phyloP scores from a whole-genome alignment of 352 stramenopile genomes.

The Blastocystis sp. region DNA sequence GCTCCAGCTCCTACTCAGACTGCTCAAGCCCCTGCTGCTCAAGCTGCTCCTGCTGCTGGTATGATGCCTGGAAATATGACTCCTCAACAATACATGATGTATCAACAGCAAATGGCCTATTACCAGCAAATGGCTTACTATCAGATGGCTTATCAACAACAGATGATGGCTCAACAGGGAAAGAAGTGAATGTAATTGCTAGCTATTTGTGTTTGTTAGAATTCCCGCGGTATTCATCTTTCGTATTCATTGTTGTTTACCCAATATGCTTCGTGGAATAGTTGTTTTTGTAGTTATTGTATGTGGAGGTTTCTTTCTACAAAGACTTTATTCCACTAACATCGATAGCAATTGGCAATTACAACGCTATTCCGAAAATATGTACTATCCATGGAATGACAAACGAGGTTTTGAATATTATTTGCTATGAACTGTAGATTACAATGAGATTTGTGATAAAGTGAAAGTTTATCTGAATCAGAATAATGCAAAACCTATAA shows the following conservation, averaged over 20 bases:
- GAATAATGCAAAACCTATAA: neutral
- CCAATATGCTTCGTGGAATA: too few relatives aligned
- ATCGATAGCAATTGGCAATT: too few relatives aligned
- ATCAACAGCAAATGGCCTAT: constrained; percentile 53
- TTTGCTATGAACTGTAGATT: neutral
- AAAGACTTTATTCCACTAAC: too few relatives aligned
- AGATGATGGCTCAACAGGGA: constrained; percentile 60
- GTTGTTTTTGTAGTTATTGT: too few relatives aligned
- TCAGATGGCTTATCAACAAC: constrained; percentile 47
- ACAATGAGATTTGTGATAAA: neutral
- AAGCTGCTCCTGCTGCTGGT: neutral
- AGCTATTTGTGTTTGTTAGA: neutral
- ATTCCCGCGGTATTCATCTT: too few relatives aligned
- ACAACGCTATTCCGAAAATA: neutral
- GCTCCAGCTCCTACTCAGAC: constrained; percentile 4
- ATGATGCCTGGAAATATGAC: constrained; percentile 34
- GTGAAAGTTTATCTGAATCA: neutral
- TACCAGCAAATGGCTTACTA: constrained; percentile 62
- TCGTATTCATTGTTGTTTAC: too few relatives aligned
- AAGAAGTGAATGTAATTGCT: constrained; percentile 33
- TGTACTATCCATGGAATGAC: neutral
- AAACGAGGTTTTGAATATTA: neutral
- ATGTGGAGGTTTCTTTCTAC: too few relatives aligned
- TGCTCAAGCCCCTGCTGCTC: neutral
- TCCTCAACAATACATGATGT: constrained; percentile 32